Evolutionary conservation across 164 flowering plant species (phyloP), one percentile per base, ranked within the genome.

Genomic region (Piper betle): DNA sequence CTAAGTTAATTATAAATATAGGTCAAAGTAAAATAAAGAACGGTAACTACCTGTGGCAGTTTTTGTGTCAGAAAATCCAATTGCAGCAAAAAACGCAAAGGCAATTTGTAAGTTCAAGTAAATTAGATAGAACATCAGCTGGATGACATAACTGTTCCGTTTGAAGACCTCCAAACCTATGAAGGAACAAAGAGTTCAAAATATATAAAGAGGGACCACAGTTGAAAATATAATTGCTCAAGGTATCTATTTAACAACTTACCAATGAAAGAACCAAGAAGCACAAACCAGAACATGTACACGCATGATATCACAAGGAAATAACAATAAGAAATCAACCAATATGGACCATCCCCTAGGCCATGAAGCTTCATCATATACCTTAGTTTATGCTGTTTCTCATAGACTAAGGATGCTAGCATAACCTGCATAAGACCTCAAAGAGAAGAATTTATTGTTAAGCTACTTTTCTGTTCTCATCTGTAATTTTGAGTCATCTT

Each of bases 161-260:
- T 72, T 71, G 80, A 85, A 82, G 69, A 80, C 69, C 38, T 83
- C 78, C 64, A 86, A 73, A 42, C 93, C 91, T 91, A 85, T 48
- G 50, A 46, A 10, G 50, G 12, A 46, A 46, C 15, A 10, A 15
- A 6, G 15, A 10, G 50, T 10, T 46, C 15, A 46, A 15, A 2
- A 46, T 46, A 46, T 46, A 5, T 46, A 15, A 46, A 6, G 15
- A 46, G 11, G 10, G 15, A 6, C 0, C 50, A 46, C 15, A n/a
- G 19, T 25, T 25, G 8, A 39, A 11, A 7, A 62, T 37, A 18
- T 15, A 37, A 65, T 20, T 59, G 57, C 2, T 11, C 19, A 19
- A 55, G 25, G 25, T 41, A 20, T 40, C 37, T 16, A 17, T 16
- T 33, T 52, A 48, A 61, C 33, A 18, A 17, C 59, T 62, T 70